Base-by-base conservation (phyloP, 208 protist genomes). In the Wallacemonas sp. region DNA sequence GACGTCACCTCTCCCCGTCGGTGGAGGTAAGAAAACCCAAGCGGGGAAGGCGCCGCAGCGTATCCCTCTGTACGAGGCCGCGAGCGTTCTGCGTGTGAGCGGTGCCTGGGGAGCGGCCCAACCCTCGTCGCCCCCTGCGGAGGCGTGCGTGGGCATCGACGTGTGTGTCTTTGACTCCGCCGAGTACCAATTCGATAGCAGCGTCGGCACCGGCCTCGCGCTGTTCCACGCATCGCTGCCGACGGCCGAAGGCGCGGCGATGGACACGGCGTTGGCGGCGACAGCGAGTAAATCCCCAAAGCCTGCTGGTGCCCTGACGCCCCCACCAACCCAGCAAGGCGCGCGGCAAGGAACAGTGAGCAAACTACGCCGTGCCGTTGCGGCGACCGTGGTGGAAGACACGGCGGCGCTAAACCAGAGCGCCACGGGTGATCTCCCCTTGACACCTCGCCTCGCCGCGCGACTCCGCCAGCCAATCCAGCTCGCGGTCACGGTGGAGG, bases 41-140 rank as follows among this genome's bases (percentile, higher is more conserved):
- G n/a, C 62, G 63, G 54, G 61, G 24, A 67, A 84, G 68, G 60
- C 3, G 27, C 41, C 67, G 38, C n/a, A 27, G 2, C 17, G 62
- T 26, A 62, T 73, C 14, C 61, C 66, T 19, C 33, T 72, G 41
- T 88, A 83, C 61, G 70, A 83, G 44, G 79, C 19, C 66, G 14
- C 19, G 22, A 76, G 68, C 8, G 28, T 14, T 12, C 30, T 88
- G 31, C 36, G 44, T 26, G 21, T 88, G 11, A 38, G 45, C 2
- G 81, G 77, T 27, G 26, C 15, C 5, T 88, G 81, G 81, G 81
- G 70, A 24, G 62, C 15, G 9, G 36, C 36, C 36, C 36, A 6
- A 14, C 9, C 36, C 9, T 41, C n/a, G n/a, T n/a, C n/a, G n/a
- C n/a, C n/a, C n/a, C n/a, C n/a, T n/a, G 44, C 47, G 8, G 47